A percentile compares a stretch with the other conserved stretches of the same genome.
Evolutionary conservation across 805 yeast species (phyloP).

Genomic region (Kazachstania bromeliacearum): DNA sequence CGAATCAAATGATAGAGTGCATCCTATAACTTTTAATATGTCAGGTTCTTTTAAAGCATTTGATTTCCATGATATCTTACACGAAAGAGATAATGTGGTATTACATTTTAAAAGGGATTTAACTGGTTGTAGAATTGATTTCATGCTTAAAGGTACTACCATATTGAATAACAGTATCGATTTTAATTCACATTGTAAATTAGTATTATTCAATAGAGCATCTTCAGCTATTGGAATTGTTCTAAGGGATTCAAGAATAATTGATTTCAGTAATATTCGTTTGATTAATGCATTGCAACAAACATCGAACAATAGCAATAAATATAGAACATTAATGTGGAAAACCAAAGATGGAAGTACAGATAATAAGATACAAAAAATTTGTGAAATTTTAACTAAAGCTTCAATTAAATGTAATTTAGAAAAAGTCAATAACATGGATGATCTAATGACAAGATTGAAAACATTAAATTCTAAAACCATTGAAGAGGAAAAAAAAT

Average conservation of each 20-base stretch:
- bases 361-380: conserved; percentile 1
- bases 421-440: neutral
- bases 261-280: conserved; percentile 5
- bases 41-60: conserved; percentile 9
- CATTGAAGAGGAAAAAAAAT: neutral
- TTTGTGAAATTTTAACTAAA: neutral
- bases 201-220: conserved; percentile 11
- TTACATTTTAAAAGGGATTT: conserved; percentile 10
- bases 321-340: conserved; percentile 6
- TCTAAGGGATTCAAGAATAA: conserved; percentile 8
- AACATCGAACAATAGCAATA: neutral
- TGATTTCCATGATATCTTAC: conserved; percentile 3
- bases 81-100: conserved; percentile 6
- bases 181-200: conserved; percentile 14
- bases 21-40: conserved; percentile 4
- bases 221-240: conserved; percentile 12
- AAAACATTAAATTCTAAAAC: neutral
- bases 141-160: conserved; percentile 9
- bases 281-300: neutral
- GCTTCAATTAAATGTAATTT: neutral
- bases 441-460: conserved; percentile 1
- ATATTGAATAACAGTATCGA: conserved; percentile 12
- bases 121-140: conserved; percentile 9
- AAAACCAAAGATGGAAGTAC: neutral
- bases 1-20: neutral